phyloP scores from a whole-genome alignment of 805 yeast genomes.

The Sugiyamaella valdiviana region DNA sequence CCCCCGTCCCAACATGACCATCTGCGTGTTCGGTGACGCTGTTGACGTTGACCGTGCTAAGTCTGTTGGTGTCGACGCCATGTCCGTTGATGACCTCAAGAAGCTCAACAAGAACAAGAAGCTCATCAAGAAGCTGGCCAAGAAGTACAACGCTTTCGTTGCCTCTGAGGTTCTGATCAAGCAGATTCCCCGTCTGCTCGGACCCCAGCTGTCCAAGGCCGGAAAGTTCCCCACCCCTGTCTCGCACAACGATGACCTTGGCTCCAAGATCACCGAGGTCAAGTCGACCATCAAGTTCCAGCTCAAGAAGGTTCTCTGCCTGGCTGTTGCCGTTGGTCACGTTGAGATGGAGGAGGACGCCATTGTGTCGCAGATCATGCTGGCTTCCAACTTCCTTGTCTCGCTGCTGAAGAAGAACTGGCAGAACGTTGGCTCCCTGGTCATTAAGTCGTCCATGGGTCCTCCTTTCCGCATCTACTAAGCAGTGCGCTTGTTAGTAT shows the following conservation, averaged over 20 bases:
- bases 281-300: slow-evolving; percentile 99
- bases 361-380: slow-evolving; percentile 94
- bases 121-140: slow-evolving; percentile 98
- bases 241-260: slow-evolving; percentile 97
- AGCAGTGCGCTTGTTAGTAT: slow-evolving; percentile 21
- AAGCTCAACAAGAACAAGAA: slow-evolving; percentile 99
- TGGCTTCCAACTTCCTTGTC: slow-evolving; percentile 98
- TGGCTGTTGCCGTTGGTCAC: slow-evolving; percentile 99
- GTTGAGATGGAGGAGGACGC: slow-evolving; percentile 98
- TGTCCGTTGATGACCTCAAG: slow-evolving; percentile 99
- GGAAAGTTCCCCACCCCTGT: slow-evolving; percentile 99
- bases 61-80: slow-evolving; percentile 98
- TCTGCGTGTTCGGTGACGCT: slow-evolving; percentile 99
- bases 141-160: slow-evolving; percentile 99
- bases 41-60: slow-evolving; percentile 99
- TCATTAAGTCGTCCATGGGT: slow-evolving; percentile 99
- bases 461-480: slow-evolving; percentile 99
- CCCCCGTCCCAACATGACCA: slow-evolving; percentile 99
- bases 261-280: slow-evolving; percentile 92
- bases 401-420: slow-evolving; percentile 99
- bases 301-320: slow-evolving; percentile 98
- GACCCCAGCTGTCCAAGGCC: slow-evolving; percentile 99
- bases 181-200: slow-evolving; percentile 99
- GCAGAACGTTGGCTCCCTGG: slow-evolving; percentile 99
- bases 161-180: slow-evolving; percentile 99